Evolutionary conservation across 2,329 filamentous ascomycete species (phyloP).

Genomic region (Fusarium buharicum): DNA sequence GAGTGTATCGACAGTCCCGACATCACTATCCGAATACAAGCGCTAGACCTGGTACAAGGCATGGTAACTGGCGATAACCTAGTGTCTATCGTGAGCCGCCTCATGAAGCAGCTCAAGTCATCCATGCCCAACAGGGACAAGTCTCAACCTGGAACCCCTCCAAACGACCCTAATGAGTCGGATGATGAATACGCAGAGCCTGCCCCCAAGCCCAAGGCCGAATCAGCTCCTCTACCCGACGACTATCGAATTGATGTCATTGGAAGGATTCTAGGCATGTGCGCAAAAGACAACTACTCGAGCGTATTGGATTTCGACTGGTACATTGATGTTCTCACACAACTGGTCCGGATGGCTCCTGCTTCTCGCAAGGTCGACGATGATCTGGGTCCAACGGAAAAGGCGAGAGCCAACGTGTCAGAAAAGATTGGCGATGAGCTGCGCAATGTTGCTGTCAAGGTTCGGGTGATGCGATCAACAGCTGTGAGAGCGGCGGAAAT

Average conservation of each 20-base stretch:
- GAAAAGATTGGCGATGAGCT: slow-evolving; percentile 84
- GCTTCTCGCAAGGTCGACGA: slow-evolving; percentile 55
- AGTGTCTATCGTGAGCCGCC: slow-evolving; percentile 81
- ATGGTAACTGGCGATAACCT: slow-evolving; percentile 94
- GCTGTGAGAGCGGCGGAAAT: slow-evolving; percentile 87
- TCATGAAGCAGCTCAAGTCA: slow-evolving; percentile 86
- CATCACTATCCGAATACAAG: slow-evolving; percentile 93
- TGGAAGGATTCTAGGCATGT: slow-evolving; percentile 85
- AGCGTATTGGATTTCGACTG: slow-evolving; percentile 94
- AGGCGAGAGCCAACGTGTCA: slow-evolving; percentile 62
- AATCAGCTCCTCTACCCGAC: slow-evolving; percentile 75
- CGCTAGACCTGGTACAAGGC: slow-evolving; percentile 88
- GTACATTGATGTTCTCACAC: slow-evolving; percentile 91
- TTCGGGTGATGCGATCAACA: slow-evolving; percentile 81
- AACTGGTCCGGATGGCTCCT: slow-evolving; percentile 79
- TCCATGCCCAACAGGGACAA: slow-evolving; percentile 64
- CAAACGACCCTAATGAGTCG: slow-evolving; percentile 59
- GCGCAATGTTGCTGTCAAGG: slow-evolving; percentile 90
- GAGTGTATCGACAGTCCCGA: slow-evolving; percentile 96
- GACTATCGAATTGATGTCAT: slow-evolving; percentile 90
- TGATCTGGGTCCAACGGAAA: slow-evolving; percentile 49
- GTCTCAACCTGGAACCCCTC: slow-evolving; percentile 55
- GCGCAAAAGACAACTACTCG: slow-evolving; percentile 86
- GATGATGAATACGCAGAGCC: slow-evolving; percentile 59
- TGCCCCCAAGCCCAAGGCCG: slow-evolving; percentile 47